Evolutionary conservation across 805 yeast species (phyloP).

Genomic region (Jamesozyma spencerorum): DNA sequence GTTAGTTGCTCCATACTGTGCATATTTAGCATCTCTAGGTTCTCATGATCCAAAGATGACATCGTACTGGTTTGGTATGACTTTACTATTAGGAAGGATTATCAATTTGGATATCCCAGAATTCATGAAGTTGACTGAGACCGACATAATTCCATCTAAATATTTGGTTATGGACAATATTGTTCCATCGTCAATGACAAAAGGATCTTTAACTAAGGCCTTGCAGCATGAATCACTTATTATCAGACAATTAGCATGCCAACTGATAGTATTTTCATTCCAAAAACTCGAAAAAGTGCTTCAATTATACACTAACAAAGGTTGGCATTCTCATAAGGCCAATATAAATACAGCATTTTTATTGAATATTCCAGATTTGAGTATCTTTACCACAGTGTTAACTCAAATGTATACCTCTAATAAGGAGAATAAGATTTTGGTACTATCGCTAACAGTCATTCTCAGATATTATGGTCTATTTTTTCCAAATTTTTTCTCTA

Average conservation of each 20-base stretch:
- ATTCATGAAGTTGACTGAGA: conserved; percentile 23
- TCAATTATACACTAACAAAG: conserved; percentile 30
- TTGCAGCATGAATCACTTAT: conserved; percentile 42
- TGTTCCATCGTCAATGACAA: conserved; percentile 56
- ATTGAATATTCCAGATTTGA: conserved; percentile 39
- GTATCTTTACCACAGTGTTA: conserved; percentile 32
- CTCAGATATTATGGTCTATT: conserved; percentile 33
- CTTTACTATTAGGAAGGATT: conserved; percentile 50
- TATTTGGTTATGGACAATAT: conserved; percentile 43
- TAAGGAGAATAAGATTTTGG: conserved; percentile 37
- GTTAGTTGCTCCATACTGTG: conserved; percentile 60
- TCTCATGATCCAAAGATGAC: conserved; percentile 70
- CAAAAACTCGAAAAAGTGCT: conserved; percentile 42
- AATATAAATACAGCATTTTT: conserved; percentile 30
- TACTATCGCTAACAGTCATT: conserved; percentile 40
- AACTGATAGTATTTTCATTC: conserved; percentile 45
- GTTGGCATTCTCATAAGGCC: conserved; percentile 34
- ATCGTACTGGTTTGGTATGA: conserved; percentile 75
- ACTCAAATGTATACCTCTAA: conserved; percentile 33
- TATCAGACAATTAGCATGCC: conserved; percentile 55
- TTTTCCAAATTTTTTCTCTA: conserved; percentile 30
- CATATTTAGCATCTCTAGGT: conserved; percentile 52
- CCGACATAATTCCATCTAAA: conserved; percentile 29
- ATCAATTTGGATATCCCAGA: conserved; percentile 49
- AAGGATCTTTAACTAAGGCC: conserved; percentile 48